Percentiles rank a stretch among this genome's conserved stretches.
These are phyloP conservation scores for Eucalyptus viminalis DNA, from an alignment of 345 rosid species.

Conservation along the genomic window DNA sequence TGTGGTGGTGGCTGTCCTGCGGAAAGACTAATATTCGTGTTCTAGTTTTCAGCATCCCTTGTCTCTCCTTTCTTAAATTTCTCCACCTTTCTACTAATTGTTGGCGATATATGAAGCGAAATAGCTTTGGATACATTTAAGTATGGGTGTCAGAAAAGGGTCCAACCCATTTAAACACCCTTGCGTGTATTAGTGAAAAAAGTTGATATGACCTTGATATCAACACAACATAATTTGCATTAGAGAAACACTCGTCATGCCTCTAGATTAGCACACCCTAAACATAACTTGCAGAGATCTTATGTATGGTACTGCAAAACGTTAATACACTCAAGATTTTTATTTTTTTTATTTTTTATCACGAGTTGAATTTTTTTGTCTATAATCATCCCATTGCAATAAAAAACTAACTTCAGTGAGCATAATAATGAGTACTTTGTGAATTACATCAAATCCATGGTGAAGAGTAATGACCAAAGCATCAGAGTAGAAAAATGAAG, in stretches of 20 bases:
- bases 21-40: neutral
- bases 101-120: neutral
- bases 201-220: neutral
- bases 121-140: neutral
- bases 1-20: neutral
- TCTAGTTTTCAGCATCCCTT: neutral
- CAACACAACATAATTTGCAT: neutral
- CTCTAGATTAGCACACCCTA: neutral
- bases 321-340: neutral
- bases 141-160: neutral
- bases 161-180: neutral
- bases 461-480: neutral
- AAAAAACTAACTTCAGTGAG: neutral
- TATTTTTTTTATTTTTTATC: rapidly evolving
- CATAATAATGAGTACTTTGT: neutral
- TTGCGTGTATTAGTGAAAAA: neutral
- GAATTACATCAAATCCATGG: neutral
- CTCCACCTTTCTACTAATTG: neutral
- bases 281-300: neutral
- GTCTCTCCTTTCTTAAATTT: neutral
- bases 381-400: neutral
- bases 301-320: neutral
- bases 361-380: neutral
- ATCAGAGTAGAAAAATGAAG: neutral
- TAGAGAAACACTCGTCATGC: neutral